Evolutionary conservation across 176 grass and related monocot species (phyloP), one percentile per base, ranked within the genome.

Genomic region (Zea luxurians): DNA sequence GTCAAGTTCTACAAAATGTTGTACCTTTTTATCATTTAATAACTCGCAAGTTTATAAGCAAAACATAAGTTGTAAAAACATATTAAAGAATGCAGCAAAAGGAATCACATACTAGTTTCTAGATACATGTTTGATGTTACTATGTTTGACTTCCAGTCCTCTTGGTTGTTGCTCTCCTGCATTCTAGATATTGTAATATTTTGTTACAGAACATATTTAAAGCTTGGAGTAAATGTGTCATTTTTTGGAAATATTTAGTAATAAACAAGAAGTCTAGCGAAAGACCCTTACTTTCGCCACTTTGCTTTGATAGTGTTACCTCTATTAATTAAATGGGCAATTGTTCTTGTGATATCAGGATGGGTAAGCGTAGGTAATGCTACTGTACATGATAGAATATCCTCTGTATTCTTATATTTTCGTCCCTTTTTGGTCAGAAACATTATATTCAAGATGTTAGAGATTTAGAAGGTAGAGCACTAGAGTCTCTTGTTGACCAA

Each of bases 161-260:
- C 49, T 52, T 2, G 59, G 58, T 58, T 1, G 1, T 44, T 46
- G 7, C 34, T 64, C 48, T 88, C 20, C 34, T 77, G 34, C 15
- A 42, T 80, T 74, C 42, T 87, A 80, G 64, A 64, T 84, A 37
- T 52, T 67, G 45, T 46, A 69, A 54, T 68, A 74, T 78, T 61
- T 41, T 83, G 73, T 49, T 46, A 37, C 69, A 38, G 38, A 64
- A 37, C 8, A 75, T 67, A 34, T 79, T 65, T 41, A 54, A 43
- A 67, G 43, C 40, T 80, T 37, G 38, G 34, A n/a, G 34, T 37
- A 63, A 12, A 47, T 43, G 34, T 10, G 18, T 70, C 5, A 38
- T 64, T 4, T 57, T 84, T 84, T 36, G 27, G 7, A 49, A 27
- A 53, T 36, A 13, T 74, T 71, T 44, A 79, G 21, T 83, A 76